A percentile compares a stretch with the other conserved stretches of the same genome.
phyloP scores from a whole-genome alignment of 495 filamentous ascomycete genomes.

The Durotheca rogersii region DNA sequence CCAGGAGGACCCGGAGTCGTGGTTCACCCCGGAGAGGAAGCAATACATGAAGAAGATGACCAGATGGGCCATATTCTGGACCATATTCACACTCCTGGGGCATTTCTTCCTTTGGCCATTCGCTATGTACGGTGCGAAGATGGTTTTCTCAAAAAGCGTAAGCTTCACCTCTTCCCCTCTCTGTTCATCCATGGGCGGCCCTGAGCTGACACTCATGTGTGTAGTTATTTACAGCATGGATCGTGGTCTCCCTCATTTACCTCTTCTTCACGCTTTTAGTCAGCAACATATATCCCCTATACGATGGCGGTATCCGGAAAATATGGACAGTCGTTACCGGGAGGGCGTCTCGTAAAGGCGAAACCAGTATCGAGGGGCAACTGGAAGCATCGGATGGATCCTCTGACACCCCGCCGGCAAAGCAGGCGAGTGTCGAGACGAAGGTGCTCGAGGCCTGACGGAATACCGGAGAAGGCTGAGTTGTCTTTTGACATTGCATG shows the following conservation, averaged over 20 bases:
- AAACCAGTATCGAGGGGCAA: not conserved
- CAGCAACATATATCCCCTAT: not conserved
- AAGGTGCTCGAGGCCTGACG: not conserved
- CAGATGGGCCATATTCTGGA: conserved; percentile 42
- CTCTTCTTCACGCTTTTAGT: not conserved
- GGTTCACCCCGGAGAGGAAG: not conserved
- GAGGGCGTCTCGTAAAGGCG: not conserved
- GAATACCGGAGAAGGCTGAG: not conserved
- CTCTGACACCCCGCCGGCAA: not conserved
- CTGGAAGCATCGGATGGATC: not conserved
- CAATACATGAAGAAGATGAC: conserved; percentile 37
- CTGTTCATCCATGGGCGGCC: no score
- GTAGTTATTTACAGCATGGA: not conserved
- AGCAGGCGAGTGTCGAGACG: not conserved
- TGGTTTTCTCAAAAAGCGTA: conserved; percentile 33
- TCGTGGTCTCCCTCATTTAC: not conserved
- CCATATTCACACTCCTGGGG: conserved; percentile 40
- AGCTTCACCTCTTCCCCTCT: no score
- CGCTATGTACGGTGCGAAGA: conserved; percentile 45
- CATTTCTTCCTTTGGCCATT: conserved; percentile 47
- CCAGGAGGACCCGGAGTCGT: not conserved
- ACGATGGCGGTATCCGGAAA: not conserved
- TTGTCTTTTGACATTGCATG: no score
- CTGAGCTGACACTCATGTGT: no score
- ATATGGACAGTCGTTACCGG: not conserved